These are phyloP conservation scores for Teunomyces barrocoloradensis DNA, from an alignment of 805 yeast genomes.

Conservation along the genomic window DNA sequence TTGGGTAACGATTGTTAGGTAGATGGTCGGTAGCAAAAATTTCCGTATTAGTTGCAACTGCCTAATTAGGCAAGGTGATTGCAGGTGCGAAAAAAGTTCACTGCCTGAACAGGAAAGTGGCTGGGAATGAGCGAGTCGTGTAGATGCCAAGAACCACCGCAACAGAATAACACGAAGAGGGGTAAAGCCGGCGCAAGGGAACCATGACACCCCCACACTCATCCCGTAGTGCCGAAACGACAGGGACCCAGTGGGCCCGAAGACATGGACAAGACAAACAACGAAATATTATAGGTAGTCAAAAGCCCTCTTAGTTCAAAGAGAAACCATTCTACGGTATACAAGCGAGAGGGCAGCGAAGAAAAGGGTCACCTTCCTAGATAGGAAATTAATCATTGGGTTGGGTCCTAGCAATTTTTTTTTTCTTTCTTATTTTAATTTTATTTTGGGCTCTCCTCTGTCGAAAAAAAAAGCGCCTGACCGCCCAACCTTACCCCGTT, in stretches of 20 bases:
- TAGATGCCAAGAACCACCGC: neutral
- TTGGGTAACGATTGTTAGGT: neutral
- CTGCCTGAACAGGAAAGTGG: neutral
- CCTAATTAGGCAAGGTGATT: constrained; percentile 9
- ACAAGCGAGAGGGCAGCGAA: too few relatives aligned
- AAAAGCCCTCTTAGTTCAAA: too few relatives aligned
- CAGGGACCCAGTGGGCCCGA: too few relatives aligned
- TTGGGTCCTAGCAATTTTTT: too few relatives aligned
- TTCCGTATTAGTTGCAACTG: constrained; percentile 2
- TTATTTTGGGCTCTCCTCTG: neutral
- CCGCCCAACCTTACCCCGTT: neutral
- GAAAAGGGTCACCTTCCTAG: too few relatives aligned
- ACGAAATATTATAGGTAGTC: too few relatives aligned
- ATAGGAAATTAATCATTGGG: too few relatives aligned
- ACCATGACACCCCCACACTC: neutral
- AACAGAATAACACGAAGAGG: neutral
- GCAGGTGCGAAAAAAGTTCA: neutral
- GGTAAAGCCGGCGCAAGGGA: neutral
- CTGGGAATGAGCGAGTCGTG: neutral
- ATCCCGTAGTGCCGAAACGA: too few relatives aligned
- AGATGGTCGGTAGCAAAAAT: neutral
- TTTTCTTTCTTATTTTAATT: too few relatives aligned
- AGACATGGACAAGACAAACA: too few relatives aligned
- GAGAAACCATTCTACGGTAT: too few relatives aligned
- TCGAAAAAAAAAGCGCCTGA: neutral